Evolutionary conservation across 2,329 filamentous ascomycete species (phyloP), one percentile per base, ranked within the genome.

Genomic region (Clonostachys sp.): DNA sequence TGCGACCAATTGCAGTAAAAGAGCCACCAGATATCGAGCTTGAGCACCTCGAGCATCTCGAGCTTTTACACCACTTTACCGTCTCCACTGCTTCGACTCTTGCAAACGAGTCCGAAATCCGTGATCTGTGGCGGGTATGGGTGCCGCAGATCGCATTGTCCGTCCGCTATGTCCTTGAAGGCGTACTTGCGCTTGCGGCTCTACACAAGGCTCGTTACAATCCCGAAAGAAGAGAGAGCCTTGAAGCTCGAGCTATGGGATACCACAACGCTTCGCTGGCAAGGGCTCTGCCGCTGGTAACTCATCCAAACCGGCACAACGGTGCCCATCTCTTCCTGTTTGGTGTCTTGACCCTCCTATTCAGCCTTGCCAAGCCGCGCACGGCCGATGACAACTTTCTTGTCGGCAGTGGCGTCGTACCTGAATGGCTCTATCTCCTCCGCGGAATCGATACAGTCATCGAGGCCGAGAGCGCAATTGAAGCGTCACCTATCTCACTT

Each of bases 41-140:
- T n/a, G 24, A 24, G 24, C 24, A 24, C 24, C 24, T 24, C 24
- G 24, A 24, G 24, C 24, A 24, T 24, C 24, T 24, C 24, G 67
- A 72, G 47, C 56, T 72, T 4, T 55, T 72, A 2, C 67, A 72
- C 46, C 63, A 72, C 47, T 72, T 63, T 48, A 58, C 58, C 34
- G 63, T 61, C 1, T 66, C 65, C 6, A 71, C 68, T 4, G 61
- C 58, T 14, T 57, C 60, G 40, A 68, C 66, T 5, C 51, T 71
- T 14, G 59, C 62, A 5, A 57, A 53, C 3, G 56, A 62, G 33
- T 57, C 64, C 2, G 43, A 52, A 2, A 45, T 68, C 4, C 63
- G 62, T 38, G 56, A 57, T 7, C 50, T 70, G 6, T 71, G 64
- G 64, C 61, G 61, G n/a, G 53, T 66, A 24, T 62, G 62, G 48